phyloP scores from a whole-genome alignment of 179 eudicot species.

The Amaranthus tricolor region DNA sequence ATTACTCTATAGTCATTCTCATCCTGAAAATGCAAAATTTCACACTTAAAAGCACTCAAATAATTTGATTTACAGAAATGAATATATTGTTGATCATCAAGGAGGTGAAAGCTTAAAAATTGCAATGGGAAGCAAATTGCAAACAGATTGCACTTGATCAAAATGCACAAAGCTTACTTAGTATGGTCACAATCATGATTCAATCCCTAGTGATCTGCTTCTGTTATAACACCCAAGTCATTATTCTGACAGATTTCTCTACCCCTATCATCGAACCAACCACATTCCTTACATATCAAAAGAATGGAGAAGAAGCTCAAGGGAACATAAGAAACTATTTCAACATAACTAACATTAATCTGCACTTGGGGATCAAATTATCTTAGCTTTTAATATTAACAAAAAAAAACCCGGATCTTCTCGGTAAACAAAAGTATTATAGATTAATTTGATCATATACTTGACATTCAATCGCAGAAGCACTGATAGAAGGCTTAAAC shows the following conservation, averaged over 20 bases:
- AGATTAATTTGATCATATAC: not conserved
- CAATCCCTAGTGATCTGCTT: constrained; percentile 1
- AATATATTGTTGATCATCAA: not conserved
- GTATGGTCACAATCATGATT: not conserved
- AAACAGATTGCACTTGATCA: not conserved
- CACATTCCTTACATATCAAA: constrained; percentile 4
- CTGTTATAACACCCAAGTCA: not conserved
- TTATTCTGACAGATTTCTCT: not conserved
- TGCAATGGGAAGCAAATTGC: not conserved
- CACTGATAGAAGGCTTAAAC: not conserved
- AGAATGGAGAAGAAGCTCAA: not conserved
- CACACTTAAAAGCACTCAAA: not conserved
- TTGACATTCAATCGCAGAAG: not conserved
- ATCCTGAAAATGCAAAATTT: not conserved
- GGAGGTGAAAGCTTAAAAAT: not conserved
- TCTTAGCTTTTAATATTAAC: constrained; percentile 3
- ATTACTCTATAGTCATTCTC: not conserved
- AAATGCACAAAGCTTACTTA: not conserved
- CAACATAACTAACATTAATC: not conserved
- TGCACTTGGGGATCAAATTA: not conserved
- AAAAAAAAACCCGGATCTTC: not conserved
- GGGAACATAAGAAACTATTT: not conserved
- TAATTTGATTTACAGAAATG: not conserved
- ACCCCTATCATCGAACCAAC: constrained; percentile 4
- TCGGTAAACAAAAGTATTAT: not conserved